These are phyloP conservation scores for Phytophthora lateralis DNA, from an alignment of 352 stramenopile species.

Conservation along the genomic window DNA sequence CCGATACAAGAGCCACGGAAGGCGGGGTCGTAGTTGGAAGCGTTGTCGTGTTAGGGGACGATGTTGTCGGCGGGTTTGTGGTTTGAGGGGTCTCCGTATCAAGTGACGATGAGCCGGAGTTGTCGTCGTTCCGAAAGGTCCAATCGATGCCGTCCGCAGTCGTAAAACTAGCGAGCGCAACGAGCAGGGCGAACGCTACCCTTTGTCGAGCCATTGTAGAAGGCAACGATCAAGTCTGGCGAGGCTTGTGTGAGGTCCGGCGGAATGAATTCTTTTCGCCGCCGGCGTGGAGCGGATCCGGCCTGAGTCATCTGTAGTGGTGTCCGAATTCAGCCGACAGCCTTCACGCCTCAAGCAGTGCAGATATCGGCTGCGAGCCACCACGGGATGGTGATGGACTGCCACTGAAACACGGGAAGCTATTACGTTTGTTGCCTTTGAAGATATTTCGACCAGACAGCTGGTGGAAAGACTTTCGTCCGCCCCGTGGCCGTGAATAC, in stretches of 20 bases:
- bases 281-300: neutral
- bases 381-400: slow-evolving; percentile 29
- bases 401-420: slow-evolving; percentile 18
- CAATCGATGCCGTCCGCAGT: slow-evolving; percentile 7
- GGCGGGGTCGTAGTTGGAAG: neutral
- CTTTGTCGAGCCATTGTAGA: slow-evolving; percentile 19
- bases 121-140: slow-evolving; percentile 10
- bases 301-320: neutral
- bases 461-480: slow-evolving; percentile 20
- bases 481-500: slow-evolving; percentile 14
- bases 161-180: slow-evolving; percentile 3
- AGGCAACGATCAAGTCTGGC: neutral
- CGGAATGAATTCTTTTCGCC: slow-evolving; percentile 18
- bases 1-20: neutral
- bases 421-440: slow-evolving; percentile 17
- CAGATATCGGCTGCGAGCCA: slow-evolving; percentile 26
- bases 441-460: slow-evolving; percentile 28
- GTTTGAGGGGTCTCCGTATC: neutral
- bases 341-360: slow-evolving; percentile 5
- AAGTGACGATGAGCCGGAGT: neutral
- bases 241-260: slow-evolving; percentile 4
- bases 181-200: slow-evolving; percentile 7
- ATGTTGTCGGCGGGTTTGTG: neutral
- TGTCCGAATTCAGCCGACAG: slow-evolving; percentile 1
- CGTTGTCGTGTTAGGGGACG: neutral